Conservation (phyloP, 352 stramenopile species). For the Globisporangium yorkense region DNA sequence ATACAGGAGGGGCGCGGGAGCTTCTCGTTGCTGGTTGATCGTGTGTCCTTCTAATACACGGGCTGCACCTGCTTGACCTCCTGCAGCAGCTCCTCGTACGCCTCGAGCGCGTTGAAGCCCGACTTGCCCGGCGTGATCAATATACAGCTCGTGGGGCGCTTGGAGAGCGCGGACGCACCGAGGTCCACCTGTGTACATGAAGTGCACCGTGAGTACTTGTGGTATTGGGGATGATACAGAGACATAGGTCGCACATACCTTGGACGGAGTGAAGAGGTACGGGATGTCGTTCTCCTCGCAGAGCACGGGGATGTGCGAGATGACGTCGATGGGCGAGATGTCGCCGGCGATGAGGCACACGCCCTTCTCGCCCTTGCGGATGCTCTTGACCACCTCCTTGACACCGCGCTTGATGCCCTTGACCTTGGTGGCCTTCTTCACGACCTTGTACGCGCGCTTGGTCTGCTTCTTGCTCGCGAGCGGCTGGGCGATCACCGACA, state of each 20-base stretch:
- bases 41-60: constrained; percentile 56
- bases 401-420: constrained; percentile 98
- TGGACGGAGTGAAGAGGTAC: constrained; percentile 98
- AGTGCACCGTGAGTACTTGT: too few relatives aligned
- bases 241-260: constrained; percentile 38
- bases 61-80: constrained; percentile 88
- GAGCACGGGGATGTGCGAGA: constrained; percentile 97
- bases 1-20: constrained; percentile 14
- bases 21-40: constrained; percentile 9
- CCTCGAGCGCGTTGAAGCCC: constrained; percentile 85
- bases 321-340: constrained; percentile 99
- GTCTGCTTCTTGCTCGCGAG: constrained; percentile 97
- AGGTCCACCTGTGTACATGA: constrained; percentile 67
- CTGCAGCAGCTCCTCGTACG: constrained; percentile 87
- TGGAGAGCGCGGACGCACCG: constrained; percentile 95
- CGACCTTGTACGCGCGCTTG: constrained; percentile 91
- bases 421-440: constrained; percentile 93
- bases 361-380: constrained; percentile 96
- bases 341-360: constrained; percentile 98
- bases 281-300: constrained; percentile 98
- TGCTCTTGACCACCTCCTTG: constrained; percentile 99
- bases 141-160: constrained; percentile 98
- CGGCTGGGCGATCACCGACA: constrained; percentile 93
- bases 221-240: too few relatives aligned
- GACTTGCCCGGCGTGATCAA: constrained; percentile 93